phyloP scores from a whole-genome alignment of 345 rosid species.

The Syzygium oleosum region DNA sequence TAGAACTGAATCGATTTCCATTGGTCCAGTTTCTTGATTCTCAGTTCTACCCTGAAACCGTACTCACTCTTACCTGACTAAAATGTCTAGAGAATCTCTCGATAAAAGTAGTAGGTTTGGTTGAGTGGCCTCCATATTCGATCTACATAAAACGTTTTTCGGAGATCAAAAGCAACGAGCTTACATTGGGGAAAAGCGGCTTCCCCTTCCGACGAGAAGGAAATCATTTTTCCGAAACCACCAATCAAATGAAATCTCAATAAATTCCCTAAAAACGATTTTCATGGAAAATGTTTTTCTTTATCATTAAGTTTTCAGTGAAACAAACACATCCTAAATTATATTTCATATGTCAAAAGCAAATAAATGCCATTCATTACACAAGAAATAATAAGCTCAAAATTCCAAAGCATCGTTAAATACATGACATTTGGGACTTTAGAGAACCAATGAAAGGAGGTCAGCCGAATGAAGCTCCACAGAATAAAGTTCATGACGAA shows the following conservation, averaged over 20 bases:
- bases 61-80: too few species aligned
- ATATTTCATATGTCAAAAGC: too few species aligned
- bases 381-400: background rate
- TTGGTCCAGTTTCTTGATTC: too few species aligned
- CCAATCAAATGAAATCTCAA: background rate
- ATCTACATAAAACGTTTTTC: rapidly evolving
- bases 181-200: rapidly evolving
- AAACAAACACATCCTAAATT: too few species aligned
- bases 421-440: rapidly evolving
- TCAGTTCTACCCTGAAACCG: too few species aligned
- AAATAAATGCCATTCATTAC: background rate
- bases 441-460: background rate
- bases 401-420: background rate
- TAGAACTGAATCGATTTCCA: too few species aligned
- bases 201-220: background rate
- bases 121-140: too few species aligned
- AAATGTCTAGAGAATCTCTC: too few species aligned
- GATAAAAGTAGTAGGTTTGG: too few species aligned
- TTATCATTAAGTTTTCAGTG: too few species aligned
- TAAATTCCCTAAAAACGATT: background rate
- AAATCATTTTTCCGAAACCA: background rate
- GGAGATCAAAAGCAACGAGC: rapidly evolving
- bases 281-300: background rate
- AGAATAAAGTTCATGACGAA: background rate
- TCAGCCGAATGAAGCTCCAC: background rate